Base-by-base conservation (phyloP, 306 rosid genomes). In the Sphenostylis stenocarpa region DNA sequence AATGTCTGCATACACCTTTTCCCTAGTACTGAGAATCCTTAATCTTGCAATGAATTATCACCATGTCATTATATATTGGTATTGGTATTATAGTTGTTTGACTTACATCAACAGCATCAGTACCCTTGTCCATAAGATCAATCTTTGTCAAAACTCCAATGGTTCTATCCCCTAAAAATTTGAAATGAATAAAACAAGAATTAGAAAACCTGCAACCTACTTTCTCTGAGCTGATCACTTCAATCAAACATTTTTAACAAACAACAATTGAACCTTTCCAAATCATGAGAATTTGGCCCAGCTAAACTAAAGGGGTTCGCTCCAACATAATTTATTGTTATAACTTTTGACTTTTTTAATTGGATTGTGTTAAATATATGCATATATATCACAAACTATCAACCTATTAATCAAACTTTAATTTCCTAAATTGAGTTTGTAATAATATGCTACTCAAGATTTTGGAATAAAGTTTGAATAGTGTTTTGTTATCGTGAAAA, bases 71-170 rank as follows among this genome's bases (percentile, higher is more conserved):
- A 26, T 56, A 26, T 56, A 77, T 53, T 49, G 76, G 34, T 56
- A 77, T 53, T 49, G 76, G 24, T 26, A 53, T 39, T 45, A 44
- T 39, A 60, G 51, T 5, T 62, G 52, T 70, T 53, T 17, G 78
- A 85, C 96, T 90, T 86, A 94, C 98, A 74, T 94, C 98, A 69
- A 89, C 98, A 47, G 97, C 98, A 86, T 94, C 97, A 0, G 98
- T 94, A 63, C 98, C 98, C 93, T 94, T 90, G 82, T 94, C 98
- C 98, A 94, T 94, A 19, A 91, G 97, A 86, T 94, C 98, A 83
- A 94, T 94, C 88, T 94, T 94, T 48, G 98, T 94, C 91, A 94
- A 86, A 77, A 94, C 97, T 77, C 98, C 98, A 47, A 94, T 55
- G 45, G 97, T 94, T 85, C 98, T 90, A 17, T 94, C 98, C 80